Evolutionary conservation across 352 stramenopile species (phyloP), one percentile per base, ranked within the genome.

Genomic region (Saprolegnia parasitica): DNA sequence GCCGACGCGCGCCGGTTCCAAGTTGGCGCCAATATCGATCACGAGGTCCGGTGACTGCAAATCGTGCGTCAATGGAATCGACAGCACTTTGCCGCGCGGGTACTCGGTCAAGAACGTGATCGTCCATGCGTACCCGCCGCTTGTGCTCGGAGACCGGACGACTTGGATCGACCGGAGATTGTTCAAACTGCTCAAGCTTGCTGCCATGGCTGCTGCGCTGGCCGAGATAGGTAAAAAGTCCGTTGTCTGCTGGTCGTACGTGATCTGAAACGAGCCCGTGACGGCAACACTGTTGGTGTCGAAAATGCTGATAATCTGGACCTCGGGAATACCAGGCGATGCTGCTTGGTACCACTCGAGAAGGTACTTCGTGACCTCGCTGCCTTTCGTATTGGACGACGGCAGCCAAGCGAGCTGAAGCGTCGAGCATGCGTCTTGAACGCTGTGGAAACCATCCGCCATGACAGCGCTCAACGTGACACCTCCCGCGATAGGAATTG

Each of bases 131-230:
- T 85, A 95, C 0, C 86, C 86, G 16, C 78, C 81, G 1, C 23
- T 65, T 29, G 78, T 75, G 0, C 67, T 13, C 4, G 71, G 55
- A 0, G 86, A 93, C 2, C 87, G 81, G 58, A 93, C 73, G 0
- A 97, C 89, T 21, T 86, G 79, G 23, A 97, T 89, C 50, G 75
- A 80, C 4, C 89, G 85, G 24, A 96, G 63, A 20, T 75, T 78
- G 9, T 77, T 60, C 0, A 96, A 62, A 0, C 76, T 73, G 47
- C 84, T 77, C 2, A 97, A 68, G 24, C 75, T 91, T 20, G 73
- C 57, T 24, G 96, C 72, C 11, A 96, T 40, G 26, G 89, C 85
- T 0, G 65, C 64, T 42, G 94, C 89, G 26, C 73, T 83, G 1
- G 89, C 75, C 42, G 84, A 72, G 3, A 74, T 67, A 9, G 82